Evolutionary conservation across 768 basidiomycete genomes (phyloP), one percentile per base, ranked within the genome.

Genomic region (Obba rivulosa): DNA sequence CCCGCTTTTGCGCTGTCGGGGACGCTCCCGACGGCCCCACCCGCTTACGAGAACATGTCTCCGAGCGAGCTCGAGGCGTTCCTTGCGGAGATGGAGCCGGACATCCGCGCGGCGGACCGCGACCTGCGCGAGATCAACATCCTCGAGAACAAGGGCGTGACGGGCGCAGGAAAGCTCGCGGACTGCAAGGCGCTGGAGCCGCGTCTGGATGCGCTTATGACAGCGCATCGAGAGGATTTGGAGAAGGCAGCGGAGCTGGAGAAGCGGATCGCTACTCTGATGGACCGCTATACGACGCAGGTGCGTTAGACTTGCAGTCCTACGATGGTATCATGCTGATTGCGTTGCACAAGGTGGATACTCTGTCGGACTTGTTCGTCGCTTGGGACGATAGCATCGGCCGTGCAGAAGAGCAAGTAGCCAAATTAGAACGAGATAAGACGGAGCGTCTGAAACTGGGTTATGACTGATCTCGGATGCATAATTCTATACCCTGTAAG

Each of bases 361-460:
- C 80, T 1, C 71, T 92, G 1, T 92, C 90, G 11, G 88, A 91
- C 54, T 69, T 92, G 18, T 92, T 92, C 51, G 84, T 92, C 7
- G 78, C 78, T 13, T 92, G 90, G 89, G 87, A 92, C 54, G 87
- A 91, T 49, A 75, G 81, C 1, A 64, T 91, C 9, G 72, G 75
- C n/a, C 80, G 78, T 39, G 76, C 80, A 3, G 88, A 91, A 60
- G 75, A 77, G 46, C 77, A 77, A 44, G 64, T 82, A 5, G 66
- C 66, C 22, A 71, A 66, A 34, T 58, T 87, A 46, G 86, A 90
- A 59, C 76, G 75, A 48, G 80, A 83, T 37, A 74, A 71, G 51
- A 73, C 71, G 11, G 85, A 86, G 60, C 72, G 78, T 45, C 69
- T 65, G 50, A 77, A 79, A 22, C 66, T 88, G 22, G 88, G 88